A percentile compares a stretch with the other conserved stretches of the same genome.
Conservation (phyloP, 345 rosid genomes). For the Eutrema heterophyllum region DNA sequence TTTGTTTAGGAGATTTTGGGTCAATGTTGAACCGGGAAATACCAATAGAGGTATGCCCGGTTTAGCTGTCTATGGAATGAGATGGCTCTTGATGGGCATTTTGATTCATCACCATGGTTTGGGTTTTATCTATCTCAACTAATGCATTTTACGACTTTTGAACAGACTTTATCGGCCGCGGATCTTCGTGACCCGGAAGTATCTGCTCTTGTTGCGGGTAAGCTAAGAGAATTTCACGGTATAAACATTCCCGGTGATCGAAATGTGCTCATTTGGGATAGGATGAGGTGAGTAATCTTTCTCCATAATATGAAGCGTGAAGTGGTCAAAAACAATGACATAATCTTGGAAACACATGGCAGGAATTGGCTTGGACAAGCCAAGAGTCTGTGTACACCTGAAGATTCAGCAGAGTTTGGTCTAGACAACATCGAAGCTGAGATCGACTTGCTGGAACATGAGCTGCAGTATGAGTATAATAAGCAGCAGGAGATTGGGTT, state of each 20-base stretch:
- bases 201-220: constrained; percentile 63
- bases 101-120: background rate
- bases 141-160: background rate
- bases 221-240: constrained; percentile 72
- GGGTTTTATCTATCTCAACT: background rate
- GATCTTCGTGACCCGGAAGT: constrained; percentile 61
- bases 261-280: constrained; percentile 55
- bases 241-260: constrained; percentile 60
- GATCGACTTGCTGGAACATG: constrained; percentile 48
- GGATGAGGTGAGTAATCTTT: constrained; percentile 46
- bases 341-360: background rate
- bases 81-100: background rate
- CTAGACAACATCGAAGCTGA: constrained; percentile 56
- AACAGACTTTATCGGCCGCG: constrained; percentile 69
- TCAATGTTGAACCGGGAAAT: constrained; percentile 1
- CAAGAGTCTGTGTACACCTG: constrained; percentile 47
- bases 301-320: background rate
- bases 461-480: constrained; percentile 24
- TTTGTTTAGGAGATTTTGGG: background rate
- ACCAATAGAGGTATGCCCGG: background rate
- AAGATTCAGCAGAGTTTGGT: constrained; percentile 48
- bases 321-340: background rate
- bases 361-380: constrained; percentile 66
- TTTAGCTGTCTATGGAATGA: background rate
- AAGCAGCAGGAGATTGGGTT: constrained; percentile 56